Evolutionary conservation across 2,329 filamentous ascomycete genomes (phyloP), one percentile per base, ranked within the genome.

Genomic region (Paecilomyces sp.): DNA sequence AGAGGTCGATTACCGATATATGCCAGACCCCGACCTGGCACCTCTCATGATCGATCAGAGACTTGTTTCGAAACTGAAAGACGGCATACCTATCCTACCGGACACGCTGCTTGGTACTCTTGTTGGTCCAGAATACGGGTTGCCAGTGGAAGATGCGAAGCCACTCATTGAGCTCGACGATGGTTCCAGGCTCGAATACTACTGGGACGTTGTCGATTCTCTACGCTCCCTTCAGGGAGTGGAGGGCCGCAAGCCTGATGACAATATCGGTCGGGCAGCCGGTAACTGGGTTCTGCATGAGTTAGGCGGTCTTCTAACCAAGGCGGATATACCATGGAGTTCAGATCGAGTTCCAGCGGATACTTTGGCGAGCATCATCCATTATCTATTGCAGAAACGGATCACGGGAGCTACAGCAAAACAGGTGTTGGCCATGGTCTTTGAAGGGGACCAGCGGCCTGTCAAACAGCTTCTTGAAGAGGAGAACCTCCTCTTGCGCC

Each of bases 1-100:
- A 55, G 93, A 96, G 70, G 92, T 97, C 5, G 94, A 99, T 74
- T 99, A 99, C 74, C 84, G 94, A 51, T 99, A 99, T 72, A 97
- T 99, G 93, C 93, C 94, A 0, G 94, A 99, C 72, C 91, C 94
- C 4, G 94, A 99, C 71, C 81, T 99, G 13, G 83, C 85, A 0
- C 91, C 94, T 1, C 80, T 99, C 1, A 72, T 92, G 2, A 88
- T 99, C 61, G 87, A 86, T 7, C 70, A 77, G 61, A 86, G 90
- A 60, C 80, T 97, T 0, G 78, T 97, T 3, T 70, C 80, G 4
- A 80, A 87, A 63, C 79, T 97, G 13, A 77, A 75, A 22, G 66
- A 74, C 0, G 88, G 82, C 0, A 76, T 96, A 61, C 90, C 91
- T 3, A 80, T 84, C 24, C 78, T 89, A 9, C 91, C 92, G 0